A percentile compares a stretch with the other conserved stretches of the same genome.
Conservation (phyloP, 495 filamentous ascomycete species). For the Tuber magnatum region DNA sequence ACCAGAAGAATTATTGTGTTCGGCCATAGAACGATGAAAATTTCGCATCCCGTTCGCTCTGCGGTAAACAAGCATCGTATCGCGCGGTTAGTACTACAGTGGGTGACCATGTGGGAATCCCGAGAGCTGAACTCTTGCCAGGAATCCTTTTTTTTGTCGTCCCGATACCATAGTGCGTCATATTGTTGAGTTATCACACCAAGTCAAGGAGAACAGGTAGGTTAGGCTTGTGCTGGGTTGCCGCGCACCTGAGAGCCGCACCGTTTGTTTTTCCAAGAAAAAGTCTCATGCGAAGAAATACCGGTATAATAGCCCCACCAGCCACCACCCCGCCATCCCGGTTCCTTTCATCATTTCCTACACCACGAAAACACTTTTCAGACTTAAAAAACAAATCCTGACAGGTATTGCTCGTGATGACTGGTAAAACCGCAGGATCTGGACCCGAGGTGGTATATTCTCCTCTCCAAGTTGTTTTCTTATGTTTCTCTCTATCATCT, state of each 20-base stretch:
- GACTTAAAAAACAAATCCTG: background rate
- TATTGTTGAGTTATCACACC: too few species aligned
- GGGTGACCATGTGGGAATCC: too few species aligned
- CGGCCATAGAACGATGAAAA: background rate
- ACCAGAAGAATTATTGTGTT: background rate
- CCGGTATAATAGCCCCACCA: background rate
- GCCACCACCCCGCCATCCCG: background rate
- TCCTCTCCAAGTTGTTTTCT: slow-evolving; percentile 5
- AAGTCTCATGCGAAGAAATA: background rate
- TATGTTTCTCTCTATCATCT: slow-evolving; percentile 12
- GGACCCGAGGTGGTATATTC: slow-evolving; percentile 37
- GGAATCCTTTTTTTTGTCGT: too few species aligned
- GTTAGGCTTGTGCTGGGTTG: background rate
- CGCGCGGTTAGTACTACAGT: background rate
- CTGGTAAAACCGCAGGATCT: slow-evolving; percentile 31
- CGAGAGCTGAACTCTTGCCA: too few species aligned
- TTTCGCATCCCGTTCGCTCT: background rate
- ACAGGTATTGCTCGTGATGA: slow-evolving; percentile 7
- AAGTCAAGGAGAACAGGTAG: too few species aligned
- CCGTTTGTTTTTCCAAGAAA: background rate
- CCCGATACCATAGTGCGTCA: background rate
- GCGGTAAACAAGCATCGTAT: background rate
- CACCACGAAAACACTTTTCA: background rate
- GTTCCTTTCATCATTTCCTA: background rate
- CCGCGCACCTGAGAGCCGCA: background rate